Percentiles rank a stretch among this genome's conserved stretches.
phyloP scores from a whole-genome alignment of 306 rosid genomes.

The Senna siamea region DNA sequence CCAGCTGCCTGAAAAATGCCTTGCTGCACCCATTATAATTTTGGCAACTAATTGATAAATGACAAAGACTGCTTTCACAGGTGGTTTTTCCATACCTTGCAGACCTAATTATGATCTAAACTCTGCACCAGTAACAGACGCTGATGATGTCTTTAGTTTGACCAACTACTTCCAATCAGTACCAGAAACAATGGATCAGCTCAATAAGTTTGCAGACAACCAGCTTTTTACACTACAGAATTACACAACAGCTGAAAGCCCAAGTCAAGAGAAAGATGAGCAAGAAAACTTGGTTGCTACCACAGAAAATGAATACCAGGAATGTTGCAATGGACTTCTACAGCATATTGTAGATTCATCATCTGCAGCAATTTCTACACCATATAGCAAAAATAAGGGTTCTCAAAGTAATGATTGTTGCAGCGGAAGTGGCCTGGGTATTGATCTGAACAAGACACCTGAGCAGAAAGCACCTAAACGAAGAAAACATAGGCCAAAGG shows the following conservation, averaged over 20 bases:
- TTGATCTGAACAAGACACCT: slow-evolving; percentile 81
- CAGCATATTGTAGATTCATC: slow-evolving; percentile 70
- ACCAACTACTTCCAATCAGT: slow-evolving; percentile 46
- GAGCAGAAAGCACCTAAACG: slow-evolving; percentile 66
- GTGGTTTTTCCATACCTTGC: slow-evolving; percentile 46
- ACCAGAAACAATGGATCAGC: slow-evolving; percentile 46
- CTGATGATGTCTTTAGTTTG: slow-evolving; percentile 40
- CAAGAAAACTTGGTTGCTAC: slow-evolving; percentile 42
- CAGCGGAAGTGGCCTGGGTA: slow-evolving; percentile 43
- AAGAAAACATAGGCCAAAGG: slow-evolving; percentile 94
- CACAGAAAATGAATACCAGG: slow-evolving; percentile 51
- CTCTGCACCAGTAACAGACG: slow-evolving; percentile 45
- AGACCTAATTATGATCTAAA: slow-evolving; percentile 52
- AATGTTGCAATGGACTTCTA: slow-evolving; percentile 53
- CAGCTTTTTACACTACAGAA: slow-evolving; percentile 36
- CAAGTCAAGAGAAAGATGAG: slow-evolving; percentile 52
- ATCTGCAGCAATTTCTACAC: slow-evolving; percentile 54
- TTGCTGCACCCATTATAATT: slow-evolving; percentile 13
- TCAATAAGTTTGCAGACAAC: slow-evolving; percentile 31
- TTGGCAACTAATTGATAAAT: slow-evolving; percentile 36
- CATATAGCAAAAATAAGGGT: slow-evolving; percentile 41
- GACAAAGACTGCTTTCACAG: slow-evolving; percentile 54
- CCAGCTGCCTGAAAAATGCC: slow-evolving; percentile 9
- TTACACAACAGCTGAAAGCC: slow-evolving; percentile 49
- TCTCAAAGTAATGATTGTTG: slow-evolving; percentile 46